These are phyloP conservation scores for Fagopyrum esculentum DNA, from an alignment of 148 eudicot species.

Conservation along the genomic window DNA sequence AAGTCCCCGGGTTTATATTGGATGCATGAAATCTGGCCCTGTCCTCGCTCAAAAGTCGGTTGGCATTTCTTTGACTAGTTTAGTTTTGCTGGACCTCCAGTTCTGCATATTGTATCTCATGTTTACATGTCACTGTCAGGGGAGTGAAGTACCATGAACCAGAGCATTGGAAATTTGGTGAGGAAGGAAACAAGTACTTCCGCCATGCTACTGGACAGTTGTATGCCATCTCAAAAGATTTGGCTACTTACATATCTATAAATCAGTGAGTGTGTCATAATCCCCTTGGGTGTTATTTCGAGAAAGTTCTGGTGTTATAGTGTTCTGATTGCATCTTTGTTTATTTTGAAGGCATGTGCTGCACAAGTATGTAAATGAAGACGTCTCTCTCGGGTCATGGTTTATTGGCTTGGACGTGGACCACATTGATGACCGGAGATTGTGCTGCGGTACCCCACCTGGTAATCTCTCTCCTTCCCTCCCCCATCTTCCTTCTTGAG, in stretches of 20 bases:
- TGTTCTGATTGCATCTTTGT: not conserved
- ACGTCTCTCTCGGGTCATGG: conserved; percentile 38
- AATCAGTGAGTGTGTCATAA: conserved; percentile 31
- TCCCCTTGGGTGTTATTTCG: not conserved
- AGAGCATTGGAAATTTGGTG: conserved; percentile 60
- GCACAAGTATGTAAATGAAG: conserved; percentile 35
- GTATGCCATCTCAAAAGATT: conserved; percentile 52
- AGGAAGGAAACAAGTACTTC: conserved; percentile 51
- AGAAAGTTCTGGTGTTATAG: not conserved
- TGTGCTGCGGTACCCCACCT: conserved; percentile 49
- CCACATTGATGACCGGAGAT: conserved; percentile 45
- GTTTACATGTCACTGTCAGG: conserved; percentile 20
- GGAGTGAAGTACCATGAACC: conserved; percentile 56
- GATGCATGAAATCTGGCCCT: conserved; percentile 72
- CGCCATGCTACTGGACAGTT: conserved; percentile 59
- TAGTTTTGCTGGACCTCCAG: not conserved
- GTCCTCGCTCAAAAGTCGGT: conserved; percentile 49
- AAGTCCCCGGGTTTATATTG: conserved; percentile 47
- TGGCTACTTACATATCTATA: conserved; percentile 42
- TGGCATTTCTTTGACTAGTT: not conserved
- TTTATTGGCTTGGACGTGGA: conserved; percentile 53
- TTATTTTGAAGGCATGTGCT: conserved; percentile 31
- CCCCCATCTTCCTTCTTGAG: not conserved
- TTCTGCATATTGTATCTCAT: not conserved
- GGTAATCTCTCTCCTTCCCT: not conserved